Base-by-base conservation (phyloP, 192 early-diverging fungal species). In the Neocallimastix lanati region DNA sequence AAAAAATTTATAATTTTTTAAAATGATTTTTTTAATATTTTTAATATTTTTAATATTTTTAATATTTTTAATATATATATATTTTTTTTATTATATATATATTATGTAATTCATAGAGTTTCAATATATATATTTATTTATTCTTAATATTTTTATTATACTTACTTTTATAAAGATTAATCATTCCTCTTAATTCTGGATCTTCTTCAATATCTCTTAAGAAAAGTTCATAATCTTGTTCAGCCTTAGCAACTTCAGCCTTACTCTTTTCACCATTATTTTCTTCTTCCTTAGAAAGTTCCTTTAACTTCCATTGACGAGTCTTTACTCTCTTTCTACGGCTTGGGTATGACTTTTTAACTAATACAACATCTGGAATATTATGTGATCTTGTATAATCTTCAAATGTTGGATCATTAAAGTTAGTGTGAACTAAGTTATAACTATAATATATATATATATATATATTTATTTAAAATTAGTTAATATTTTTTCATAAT, bases 201-300 rank as follows among this genome's bases (percentile, higher is more conserved):
- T 99, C 97, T 86, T 99, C 97, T 86, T 99, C 97, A 77, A 99
- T 87, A 86, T 99, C 97, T 82, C 95, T 92, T 92, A 98, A 86
- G 88, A 99, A 99, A 81, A 93, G 82, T 84, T 99, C 97, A 83
- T 93, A 94, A 85, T 99, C 97, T 76, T 92, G 85, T 79, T 97
- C 95, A 76, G 91, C 89, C 81, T 88, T 88, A 76, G 89, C 90
- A 83, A 88, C 84, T 29, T 78, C 81, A 76, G 78, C 78, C 29
- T 81, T 81, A 12, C 82, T 81, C 84, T 88, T 88, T 29, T 96
- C 95, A n/a, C 96, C 95, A 4, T 83, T 58, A 27, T 88, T 88
- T 81, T 95, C 95, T 78, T 93, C 88, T 85, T 96, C 94, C 88
- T 96, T 97, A 79, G 85, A 88, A 29, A 99, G 87, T 77, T 91